Evolutionary conservation across 2,329 filamentous ascomycete genomes (phyloP).

Genomic region (Metarhizium album): DNA sequence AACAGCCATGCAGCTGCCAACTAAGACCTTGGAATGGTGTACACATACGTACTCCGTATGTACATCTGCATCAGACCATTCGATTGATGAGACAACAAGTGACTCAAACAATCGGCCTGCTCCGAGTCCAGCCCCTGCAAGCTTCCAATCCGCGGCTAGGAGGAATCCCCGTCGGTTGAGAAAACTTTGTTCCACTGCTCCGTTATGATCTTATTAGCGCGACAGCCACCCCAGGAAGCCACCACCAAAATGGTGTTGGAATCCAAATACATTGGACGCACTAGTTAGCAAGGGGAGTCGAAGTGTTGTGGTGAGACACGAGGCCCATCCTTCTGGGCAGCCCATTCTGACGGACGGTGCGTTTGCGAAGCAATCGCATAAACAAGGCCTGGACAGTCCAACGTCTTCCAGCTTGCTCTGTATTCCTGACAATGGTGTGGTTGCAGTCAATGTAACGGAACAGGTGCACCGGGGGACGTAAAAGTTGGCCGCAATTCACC

Average conservation of each 20-base stretch:
- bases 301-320: neutral
- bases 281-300: neutral
- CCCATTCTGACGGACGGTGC: too few species aligned
- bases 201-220: neutral
- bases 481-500: too few species aligned
- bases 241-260: neutral
- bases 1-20: neutral
- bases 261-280: neutral
- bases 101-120: neutral
- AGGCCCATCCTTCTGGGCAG: too few species aligned
- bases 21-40: too few species aligned
- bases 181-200: neutral
- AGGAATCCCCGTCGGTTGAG: neutral
- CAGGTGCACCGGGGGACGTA: too few species aligned
- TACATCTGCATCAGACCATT: conserved; percentile 3
- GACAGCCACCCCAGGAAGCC: conserved; percentile 2
- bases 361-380: too few species aligned
- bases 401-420: too few species aligned
- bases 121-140: neutral
- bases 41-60: too few species aligned
- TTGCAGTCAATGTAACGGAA: too few species aligned
- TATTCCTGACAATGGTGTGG: too few species aligned
- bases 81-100: conserved; percentile 5
- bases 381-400: too few species aligned
- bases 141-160: neutral